Percentiles rank a stretch among this genome's conserved stretches.
Conservation (phyloP, 2,329 filamentous ascomycete genomes). For the Apiospora pterosperma region DNA sequence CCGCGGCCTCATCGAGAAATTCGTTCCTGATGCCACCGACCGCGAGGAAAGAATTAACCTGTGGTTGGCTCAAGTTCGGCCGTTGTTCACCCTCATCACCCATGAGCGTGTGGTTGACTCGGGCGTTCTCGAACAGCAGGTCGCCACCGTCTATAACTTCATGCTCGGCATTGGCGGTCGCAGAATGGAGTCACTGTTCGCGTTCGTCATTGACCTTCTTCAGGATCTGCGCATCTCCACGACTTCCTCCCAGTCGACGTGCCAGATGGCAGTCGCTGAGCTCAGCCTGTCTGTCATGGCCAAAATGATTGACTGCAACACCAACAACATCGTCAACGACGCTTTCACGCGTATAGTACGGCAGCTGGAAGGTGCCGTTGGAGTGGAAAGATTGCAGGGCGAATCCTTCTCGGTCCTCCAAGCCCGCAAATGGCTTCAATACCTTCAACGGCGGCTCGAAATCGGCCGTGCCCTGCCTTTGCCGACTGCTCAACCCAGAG, state of each 20-base stretch:
- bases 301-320: slow-evolving; percentile 33
- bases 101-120: slow-evolving; percentile 32
- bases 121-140: slow-evolving; percentile 34
- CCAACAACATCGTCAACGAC: slow-evolving; percentile 27
- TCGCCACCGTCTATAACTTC: slow-evolving; percentile 31
- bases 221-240: too few species aligned
- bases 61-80: slow-evolving; percentile 23
- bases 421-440: slow-evolving; percentile 27
- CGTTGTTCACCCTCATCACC: slow-evolving; percentile 32
- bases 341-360: slow-evolving; percentile 19
- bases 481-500: slow-evolving; percentile 3
- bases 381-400: neutral
- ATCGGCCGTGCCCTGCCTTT: slow-evolving; percentile 21
- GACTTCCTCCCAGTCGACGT: too few species aligned
- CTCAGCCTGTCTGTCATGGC: slow-evolving; percentile 28
- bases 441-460: slow-evolving; percentile 28
- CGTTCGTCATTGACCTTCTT: slow-evolving; percentile 21
- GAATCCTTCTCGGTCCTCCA: slow-evolving; percentile 16
- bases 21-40: too few species aligned
- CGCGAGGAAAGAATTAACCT: too few species aligned
- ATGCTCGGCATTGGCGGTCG: slow-evolving; percentile 30
- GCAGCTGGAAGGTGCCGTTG: slow-evolving; percentile 4
- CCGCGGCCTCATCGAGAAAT: slow-evolving; percentile 7
- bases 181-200: slow-evolving; percentile 29
- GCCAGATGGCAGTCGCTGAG: neutral